Evolutionary conservation across 2,329 filamentous ascomycete species (phyloP), one percentile per base, ranked within the genome.

Genomic region (Phoma sp.): DNA sequence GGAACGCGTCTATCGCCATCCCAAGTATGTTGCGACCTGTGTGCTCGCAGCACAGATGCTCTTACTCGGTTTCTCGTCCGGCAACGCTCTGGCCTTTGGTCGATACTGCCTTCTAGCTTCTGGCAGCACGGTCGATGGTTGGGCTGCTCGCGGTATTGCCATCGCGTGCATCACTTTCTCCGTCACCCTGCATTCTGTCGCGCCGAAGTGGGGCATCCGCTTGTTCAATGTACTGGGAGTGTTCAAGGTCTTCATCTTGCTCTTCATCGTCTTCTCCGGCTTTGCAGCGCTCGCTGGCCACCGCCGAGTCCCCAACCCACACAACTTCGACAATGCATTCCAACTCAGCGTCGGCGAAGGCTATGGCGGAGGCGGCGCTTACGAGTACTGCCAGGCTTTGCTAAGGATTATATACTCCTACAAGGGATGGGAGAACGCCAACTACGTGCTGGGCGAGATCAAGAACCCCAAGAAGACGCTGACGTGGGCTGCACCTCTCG

Each of bases 341-440:
- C 81, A 80, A 25, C 79, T 80, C 1, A 64, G 68, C 29, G 43
- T 59, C 2, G 67, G 68, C 2, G 67, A 72, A 23, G 70, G 69
- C 4, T 73, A 72, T 18, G 70, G 71, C 18, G 69, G 70, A 7
- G 71, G 71, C 9, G 68, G 68, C 7, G 69, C 70, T 2, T 73
- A 72, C 41, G 66, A 64, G 13, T 86, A 86, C 64, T 81, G 82
- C 2, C 84, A 82, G 3, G 83, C 84, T 0, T 74, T 87, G 9
- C 75, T 87, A 3, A 81, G 81, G 25, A 82, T 86, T 49, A 77
- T 86, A 13, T 86, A 86, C 73, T 83, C 80, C 11, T 87, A 86
- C 74, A 84, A 83, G 60, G 85, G 85, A 3, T 88, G 84, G 84
- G 83, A 85, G 63, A 86, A 86, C 52, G 83, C 83, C 25, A 85